These are phyloP conservation scores for Prunus mume DNA, from an alignment of 306 rosid genomes.

Conservation along the genomic window DNA sequence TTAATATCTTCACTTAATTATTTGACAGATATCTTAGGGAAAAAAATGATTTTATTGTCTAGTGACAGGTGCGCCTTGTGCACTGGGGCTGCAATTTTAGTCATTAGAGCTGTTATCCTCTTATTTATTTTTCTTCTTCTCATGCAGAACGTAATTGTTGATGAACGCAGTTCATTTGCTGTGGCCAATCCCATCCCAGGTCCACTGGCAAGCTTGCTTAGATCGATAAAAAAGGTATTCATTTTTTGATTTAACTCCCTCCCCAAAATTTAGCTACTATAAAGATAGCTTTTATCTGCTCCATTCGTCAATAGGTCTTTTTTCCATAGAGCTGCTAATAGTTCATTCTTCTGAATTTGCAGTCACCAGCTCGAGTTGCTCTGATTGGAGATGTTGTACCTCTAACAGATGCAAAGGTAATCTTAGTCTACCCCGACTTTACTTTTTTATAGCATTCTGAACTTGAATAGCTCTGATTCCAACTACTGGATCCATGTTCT, in stretches of 20 bases:
- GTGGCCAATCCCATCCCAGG: slow-evolving; percentile 82
- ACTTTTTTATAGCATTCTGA: slow-evolving; percentile 8
- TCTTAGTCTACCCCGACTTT: not conserved
- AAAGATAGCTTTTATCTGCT: not conserved
- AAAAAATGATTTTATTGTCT: not conserved
- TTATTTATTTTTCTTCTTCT: slow-evolving; percentile 16
- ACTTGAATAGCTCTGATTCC: slow-evolving; percentile 1
- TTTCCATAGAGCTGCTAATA: slow-evolving; percentile 5
- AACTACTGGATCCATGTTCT: not conserved
- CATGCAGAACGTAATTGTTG: slow-evolving; percentile 71
- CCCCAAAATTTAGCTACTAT: not conserved
- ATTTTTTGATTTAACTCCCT: not conserved
- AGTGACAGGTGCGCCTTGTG: not conserved
- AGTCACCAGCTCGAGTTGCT: slow-evolving; percentile 85
- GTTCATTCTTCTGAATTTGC: slow-evolving; percentile 31
- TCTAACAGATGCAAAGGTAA: slow-evolving; percentile 71
- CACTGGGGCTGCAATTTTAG: not conserved
- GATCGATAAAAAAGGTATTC: slow-evolving; percentile 58
- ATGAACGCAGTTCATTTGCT: slow-evolving; percentile 91
- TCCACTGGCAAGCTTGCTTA: slow-evolving; percentile 53
- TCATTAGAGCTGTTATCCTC: not conserved
- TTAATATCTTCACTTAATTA: not conserved
- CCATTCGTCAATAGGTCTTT: not conserved
- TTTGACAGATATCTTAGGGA: not conserved
- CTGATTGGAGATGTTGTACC: slow-evolving; percentile 77